Base-by-base conservation (phyloP, 192 early-diverging fungal genomes). In the Helicostylum pulchrum region DNA sequence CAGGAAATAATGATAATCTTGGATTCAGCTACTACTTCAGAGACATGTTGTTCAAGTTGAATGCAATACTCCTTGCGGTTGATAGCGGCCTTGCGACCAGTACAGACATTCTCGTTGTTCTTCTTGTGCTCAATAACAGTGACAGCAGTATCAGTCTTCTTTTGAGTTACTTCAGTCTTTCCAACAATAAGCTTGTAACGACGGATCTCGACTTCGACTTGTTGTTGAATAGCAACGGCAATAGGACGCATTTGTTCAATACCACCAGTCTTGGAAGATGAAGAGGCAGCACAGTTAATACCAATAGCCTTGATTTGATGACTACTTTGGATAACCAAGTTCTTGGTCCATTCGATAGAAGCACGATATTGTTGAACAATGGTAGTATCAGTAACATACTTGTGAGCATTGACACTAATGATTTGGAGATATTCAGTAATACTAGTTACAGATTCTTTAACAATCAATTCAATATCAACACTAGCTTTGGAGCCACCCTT, bases 201-300 rank as follows among this genome's bases (percentile, higher is more conserved):
- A 5, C 45, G 11, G 4, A 57, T 46, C 17, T 66, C 54, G 12
- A 57, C 31, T 8, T 66, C 44, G 12, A 66, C 17, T 26, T 66
- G 64, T 4, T 45, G 42, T 23, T 66, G 53, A 30, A 66, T 66
- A 20, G 64, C 21, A 21, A 30, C 31, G 32, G 51, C 64, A 43
- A 66, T 43, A 21, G 64, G 54, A 7, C 36, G 51, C 64, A 66
- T 57, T 48, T 66, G 64, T 4, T 55, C 53, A 44, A 56, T 53
- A 50, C 53, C 54, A 12, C 54, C 54, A 9, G 54, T 49, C 43
- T 57, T 55, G 7, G 64, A 66, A 4, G 43, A 34, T 3, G 57
- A 39, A 14, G 64, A 46, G 15, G 45, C 43, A 20, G 54, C 54
- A 15, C 53, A 44, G 1, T 66, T n/a, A 7, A 50, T 45, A 57